A percentile compares a stretch with the other conserved stretches of the same genome.
Evolutionary conservation across 208 protist genomes (phyloP).

Genomic region (Acanthamoeba lenticulata): DNA sequence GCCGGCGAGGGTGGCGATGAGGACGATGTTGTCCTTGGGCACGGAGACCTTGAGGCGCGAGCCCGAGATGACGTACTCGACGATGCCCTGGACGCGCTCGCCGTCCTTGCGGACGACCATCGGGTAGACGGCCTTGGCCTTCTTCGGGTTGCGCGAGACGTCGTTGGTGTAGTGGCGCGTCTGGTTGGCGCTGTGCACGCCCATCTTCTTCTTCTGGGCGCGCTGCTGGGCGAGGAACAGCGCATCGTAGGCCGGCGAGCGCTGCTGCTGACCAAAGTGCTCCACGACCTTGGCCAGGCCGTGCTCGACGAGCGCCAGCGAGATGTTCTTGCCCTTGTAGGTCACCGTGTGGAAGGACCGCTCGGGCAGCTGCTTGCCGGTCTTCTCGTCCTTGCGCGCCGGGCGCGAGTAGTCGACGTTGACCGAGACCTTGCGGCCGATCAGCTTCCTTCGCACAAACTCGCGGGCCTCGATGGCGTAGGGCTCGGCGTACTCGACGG

Average conservation of each 20-base stretch:
- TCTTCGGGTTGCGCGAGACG: conserved; percentile 64
- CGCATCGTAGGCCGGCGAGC: conserved; percentile 82
- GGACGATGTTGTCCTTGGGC: conserved; percentile 78
- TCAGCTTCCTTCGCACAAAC: conserved; percentile 79
- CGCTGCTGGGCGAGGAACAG: conserved; percentile 78
- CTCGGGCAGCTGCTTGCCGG: conserved; percentile 53
- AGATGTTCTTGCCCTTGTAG: conserved; percentile 76
- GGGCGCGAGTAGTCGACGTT: conserved; percentile 70
- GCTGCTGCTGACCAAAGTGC: conserved; percentile 76
- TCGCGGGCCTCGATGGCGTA: conserved; percentile 83
- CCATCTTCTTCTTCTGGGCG: conserved; percentile 74
- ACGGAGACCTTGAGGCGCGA: conserved; percentile 82
- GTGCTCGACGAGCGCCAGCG: conserved; percentile 79
- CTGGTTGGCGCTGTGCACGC: conserved; percentile 65
- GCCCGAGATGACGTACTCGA: conserved; percentile 82
- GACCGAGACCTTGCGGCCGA: conserved; percentile 80
- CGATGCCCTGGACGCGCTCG: conserved; percentile 43
- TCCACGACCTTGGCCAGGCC: conserved; percentile 79
- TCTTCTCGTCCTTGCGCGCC: conserved; percentile 41
- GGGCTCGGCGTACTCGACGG: conserved; percentile 63
- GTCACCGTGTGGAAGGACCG: conserved; percentile 73
- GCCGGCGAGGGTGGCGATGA: conserved; percentile 79
- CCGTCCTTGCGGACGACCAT: conserved; percentile 62
- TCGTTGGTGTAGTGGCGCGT: conserved; percentile 60
- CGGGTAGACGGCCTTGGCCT: conserved; percentile 59